Evolutionary conservation across 2,329 filamentous ascomycete genomes (phyloP).

Genomic region (Aspergillus amoenus): DNA sequence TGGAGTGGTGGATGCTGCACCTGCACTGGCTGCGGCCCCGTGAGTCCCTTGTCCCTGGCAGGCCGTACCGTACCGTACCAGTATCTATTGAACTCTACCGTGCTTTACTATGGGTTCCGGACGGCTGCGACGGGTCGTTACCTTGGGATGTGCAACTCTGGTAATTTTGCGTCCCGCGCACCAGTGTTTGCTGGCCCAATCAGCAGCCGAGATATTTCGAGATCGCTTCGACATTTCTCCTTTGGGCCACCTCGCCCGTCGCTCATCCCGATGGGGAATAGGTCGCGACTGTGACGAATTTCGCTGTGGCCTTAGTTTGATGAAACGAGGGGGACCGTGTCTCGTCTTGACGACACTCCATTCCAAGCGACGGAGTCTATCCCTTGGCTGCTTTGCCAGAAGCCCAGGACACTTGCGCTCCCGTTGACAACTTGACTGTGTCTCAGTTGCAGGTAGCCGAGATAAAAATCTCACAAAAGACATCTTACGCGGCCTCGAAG

Average conservation of each 20-base stretch:
- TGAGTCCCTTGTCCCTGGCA: constrained; percentile 1
- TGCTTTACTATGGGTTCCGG: constrained; percentile 4
- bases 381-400: no score
- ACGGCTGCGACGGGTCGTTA: constrained; percentile 11
- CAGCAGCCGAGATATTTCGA: not conserved
- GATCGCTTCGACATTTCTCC: constrained; percentile 12
- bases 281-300: not conserved
- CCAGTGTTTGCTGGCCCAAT: constrained; percentile 10
- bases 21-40: not conserved
- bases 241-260: not conserved
- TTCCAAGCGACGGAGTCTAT: no score
- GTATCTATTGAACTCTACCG: not conserved
- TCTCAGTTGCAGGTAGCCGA: not conserved
- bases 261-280: not conserved
- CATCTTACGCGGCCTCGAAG: not conserved
- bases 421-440: no score
- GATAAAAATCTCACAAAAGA: not conserved
- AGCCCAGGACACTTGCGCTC: no score
- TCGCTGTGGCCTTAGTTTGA: constrained; percentile 1
- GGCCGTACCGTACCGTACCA: not conserved
- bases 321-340: constrained; percentile 20
- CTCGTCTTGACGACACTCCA: constrained; percentile 4
- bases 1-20: constrained; percentile 10
- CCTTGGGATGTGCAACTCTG: constrained; percentile 14
- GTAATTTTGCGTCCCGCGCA: constrained; percentile 20